Conservation (phyloP, 805 yeast species). For the Starmerella apis region DNA sequence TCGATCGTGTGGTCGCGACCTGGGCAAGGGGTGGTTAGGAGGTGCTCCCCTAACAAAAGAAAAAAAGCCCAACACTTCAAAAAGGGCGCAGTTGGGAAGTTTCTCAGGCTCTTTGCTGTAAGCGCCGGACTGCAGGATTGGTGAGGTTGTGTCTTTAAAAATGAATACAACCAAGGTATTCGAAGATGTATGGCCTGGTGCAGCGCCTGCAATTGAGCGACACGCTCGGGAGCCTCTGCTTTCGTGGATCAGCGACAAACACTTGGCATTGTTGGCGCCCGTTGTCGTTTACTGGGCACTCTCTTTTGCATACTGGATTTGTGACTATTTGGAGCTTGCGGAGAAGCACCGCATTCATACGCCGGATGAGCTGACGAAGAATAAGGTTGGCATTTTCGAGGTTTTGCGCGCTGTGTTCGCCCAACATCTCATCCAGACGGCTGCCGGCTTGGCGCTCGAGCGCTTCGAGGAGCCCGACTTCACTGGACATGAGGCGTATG, state of each 20-base stretch:
- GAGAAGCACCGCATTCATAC: constrained; percentile 87
- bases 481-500: constrained; percentile 44
- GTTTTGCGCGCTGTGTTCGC: constrained; percentile 72
- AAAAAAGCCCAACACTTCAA: neutral
- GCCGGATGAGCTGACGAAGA: constrained; percentile 73
- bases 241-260: constrained; percentile 57
- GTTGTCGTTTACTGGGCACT: constrained; percentile 75
- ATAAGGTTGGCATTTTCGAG: constrained; percentile 57
- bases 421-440: constrained; percentile 76
- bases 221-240: constrained; percentile 36
- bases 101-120: neutral
- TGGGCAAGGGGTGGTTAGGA: neutral
- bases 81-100: neutral
- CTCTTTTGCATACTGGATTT: constrained; percentile 59
- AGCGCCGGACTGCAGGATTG: no score
- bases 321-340: constrained; percentile 66
- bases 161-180: constrained; percentile 2
- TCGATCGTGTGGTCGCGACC: constrained; percentile 8
- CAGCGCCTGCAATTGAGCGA: constrained; percentile 14
- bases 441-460: constrained; percentile 51
- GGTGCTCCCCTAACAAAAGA: neutral
- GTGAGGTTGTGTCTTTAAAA: neutral
- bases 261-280: constrained; percentile 63
- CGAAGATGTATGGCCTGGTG: constrained; percentile 16
- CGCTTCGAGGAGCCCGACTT: constrained; percentile 41